Conservation (phyloP, 257 asterid genomes). For the Lycium ferocissimum region DNA sequence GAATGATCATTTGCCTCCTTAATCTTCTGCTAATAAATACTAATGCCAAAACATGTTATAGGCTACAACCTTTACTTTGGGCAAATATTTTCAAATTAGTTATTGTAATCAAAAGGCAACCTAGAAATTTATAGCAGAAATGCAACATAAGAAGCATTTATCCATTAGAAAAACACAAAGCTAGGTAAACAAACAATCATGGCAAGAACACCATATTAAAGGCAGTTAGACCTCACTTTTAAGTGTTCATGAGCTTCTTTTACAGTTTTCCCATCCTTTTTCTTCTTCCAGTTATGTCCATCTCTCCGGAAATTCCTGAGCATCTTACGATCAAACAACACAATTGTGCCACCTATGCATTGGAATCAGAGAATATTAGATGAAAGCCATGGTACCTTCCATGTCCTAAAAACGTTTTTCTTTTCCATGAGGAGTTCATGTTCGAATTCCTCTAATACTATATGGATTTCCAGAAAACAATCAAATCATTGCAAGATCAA, state of each 20-base stretch:
- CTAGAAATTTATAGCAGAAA: constrained; percentile 21
- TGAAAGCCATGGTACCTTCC: neutral
- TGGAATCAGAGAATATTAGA: constrained; percentile 36
- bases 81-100: neutral
- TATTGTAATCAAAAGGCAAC: neutral
- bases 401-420: neutral
- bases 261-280: constrained; percentile 93
- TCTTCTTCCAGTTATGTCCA: constrained; percentile 98
- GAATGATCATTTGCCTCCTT: constrained; percentile 7
- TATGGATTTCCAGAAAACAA: neutral
- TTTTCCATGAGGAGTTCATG: neutral
- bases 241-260: constrained; percentile 99
- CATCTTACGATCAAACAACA: constrained; percentile 95
- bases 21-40: neutral
- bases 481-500: constrained; percentile 24
- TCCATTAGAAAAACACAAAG: neutral
- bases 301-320: constrained; percentile 96
- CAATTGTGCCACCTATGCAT: constrained; percentile 79
- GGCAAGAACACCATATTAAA: constrained; percentile 9
- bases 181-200: neutral
- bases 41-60: neutral
- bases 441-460: constrained; percentile 13
- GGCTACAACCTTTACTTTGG: neutral
- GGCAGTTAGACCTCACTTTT: constrained; percentile 57
- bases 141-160: neutral